phyloP scores from a whole-genome alignment of 75 land plant species.

The Picea glauca region DNA sequence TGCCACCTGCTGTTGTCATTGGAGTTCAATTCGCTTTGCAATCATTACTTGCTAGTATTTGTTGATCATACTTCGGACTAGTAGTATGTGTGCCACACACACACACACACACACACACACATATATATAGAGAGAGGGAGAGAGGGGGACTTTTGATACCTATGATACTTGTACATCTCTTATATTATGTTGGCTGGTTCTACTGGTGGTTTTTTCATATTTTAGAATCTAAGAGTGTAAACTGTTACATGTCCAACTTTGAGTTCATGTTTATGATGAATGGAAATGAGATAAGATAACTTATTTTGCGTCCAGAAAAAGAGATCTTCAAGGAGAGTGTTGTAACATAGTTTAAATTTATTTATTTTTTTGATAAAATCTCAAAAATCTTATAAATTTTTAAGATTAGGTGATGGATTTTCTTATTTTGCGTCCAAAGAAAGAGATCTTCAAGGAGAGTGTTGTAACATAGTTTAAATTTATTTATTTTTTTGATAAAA shows the following conservation, averaged over 20 bases:
- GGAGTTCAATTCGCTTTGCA: background rate
- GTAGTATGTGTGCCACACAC: no score
- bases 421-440: background rate
- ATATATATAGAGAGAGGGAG: no score
- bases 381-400: no score
- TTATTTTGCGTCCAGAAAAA: background rate
- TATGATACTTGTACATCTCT: no score
- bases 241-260: background rate
- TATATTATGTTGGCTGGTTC: background rate
- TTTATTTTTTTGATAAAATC: no score
- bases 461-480: no score
- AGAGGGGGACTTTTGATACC: no score
- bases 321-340: background rate
- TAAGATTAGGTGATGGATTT: no score
- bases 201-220: background rate
- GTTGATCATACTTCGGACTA: background rate
- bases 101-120: no score
- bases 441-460: background rate
- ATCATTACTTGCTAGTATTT: background rate
- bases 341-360: no score
- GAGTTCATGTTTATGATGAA: background rate
- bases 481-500: no score
- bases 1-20: background rate
- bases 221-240: background rate
- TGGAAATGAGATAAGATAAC: background rate